These are phyloP conservation scores for Kodamaea jinghongensis DNA, from an alignment of 805 yeast genomes.

Conservation along the genomic window DNA sequence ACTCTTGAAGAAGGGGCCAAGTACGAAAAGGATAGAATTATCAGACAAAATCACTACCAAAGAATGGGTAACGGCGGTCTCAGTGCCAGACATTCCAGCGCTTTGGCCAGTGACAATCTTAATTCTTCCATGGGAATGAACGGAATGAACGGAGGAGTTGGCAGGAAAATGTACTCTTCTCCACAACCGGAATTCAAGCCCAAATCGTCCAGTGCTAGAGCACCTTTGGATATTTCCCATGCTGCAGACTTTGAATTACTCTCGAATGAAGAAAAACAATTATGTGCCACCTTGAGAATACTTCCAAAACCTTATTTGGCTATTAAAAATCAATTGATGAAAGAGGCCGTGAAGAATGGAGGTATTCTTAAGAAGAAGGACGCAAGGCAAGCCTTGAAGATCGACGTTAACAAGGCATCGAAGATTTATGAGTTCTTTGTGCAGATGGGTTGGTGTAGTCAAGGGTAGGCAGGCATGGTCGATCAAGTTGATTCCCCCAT, in stretches of 20 bases:
- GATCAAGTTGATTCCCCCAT: too few relatives aligned
- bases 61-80: conserved; percentile 46
- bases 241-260: conserved; percentile 81
- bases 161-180: conserved; percentile 22
- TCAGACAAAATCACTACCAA: conserved; percentile 61
- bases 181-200: conserved; percentile 43
- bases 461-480: too few relatives aligned
- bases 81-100: conserved; percentile 20
- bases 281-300: conserved; percentile 81
- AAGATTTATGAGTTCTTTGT: conserved; percentile 91
- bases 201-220: conserved; percentile 44
- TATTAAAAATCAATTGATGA: conserved; percentile 82
- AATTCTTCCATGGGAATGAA: conserved; percentile 1
- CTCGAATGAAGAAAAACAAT: conserved; percentile 81
- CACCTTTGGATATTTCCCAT: conserved; percentile 65
- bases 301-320: conserved; percentile 93
- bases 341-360: conserved; percentile 82
- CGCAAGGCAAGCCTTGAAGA: conserved; percentile 78
- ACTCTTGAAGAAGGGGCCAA: conserved; percentile 77
- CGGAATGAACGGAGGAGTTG: conserved; percentile 8
- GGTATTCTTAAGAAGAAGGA: conserved; percentile 80
- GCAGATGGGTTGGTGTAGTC: conserved; percentile 81
- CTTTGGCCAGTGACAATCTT: conserved; percentile 10
- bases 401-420: conserved; percentile 83
- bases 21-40: conserved; percentile 84